A percentile compares a stretch with the other conserved stretches of the same genome.
Evolutionary conservation across 768 basidiomycete species (phyloP).

Genomic region (Auricularia heimuer): DNA sequence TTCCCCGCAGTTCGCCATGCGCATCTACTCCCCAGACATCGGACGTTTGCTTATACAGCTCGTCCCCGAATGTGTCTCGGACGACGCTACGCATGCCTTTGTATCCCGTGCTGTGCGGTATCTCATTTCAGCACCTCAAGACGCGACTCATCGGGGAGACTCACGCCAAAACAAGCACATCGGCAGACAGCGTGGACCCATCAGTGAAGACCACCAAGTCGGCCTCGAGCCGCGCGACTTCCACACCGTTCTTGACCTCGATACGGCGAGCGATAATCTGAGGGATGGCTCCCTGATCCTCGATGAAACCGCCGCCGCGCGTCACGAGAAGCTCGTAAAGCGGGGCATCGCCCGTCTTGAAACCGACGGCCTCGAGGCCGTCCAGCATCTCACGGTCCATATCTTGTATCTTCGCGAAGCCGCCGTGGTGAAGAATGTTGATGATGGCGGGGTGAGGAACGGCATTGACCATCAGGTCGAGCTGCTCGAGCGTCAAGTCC

Average conservation of each 20-base stretch:
- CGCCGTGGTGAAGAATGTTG: neutral
- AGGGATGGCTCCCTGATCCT: slow-evolving; percentile 1
- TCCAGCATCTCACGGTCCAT: neutral
- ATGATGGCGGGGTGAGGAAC: neutral
- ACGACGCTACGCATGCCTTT: slow-evolving; percentile 21
- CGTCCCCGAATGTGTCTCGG: slow-evolving; percentile 26
- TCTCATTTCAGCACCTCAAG: slow-evolving; percentile 8
- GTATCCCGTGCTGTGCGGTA: slow-evolving; percentile 21
- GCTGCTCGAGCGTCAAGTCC: slow-evolving; percentile 1
- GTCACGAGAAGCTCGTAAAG: neutral
- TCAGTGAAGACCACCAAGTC: neutral
- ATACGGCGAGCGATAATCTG: neutral
- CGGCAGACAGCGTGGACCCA: neutral
- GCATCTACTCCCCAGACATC: slow-evolving; percentile 32
- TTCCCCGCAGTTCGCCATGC: slow-evolving; percentile 30
- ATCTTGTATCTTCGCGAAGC: neutral
- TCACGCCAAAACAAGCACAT: neutral
- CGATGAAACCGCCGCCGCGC: neutral
- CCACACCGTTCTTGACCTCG: neutral
- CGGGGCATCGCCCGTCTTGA: neutral
- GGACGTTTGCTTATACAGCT: slow-evolving; percentile 21
- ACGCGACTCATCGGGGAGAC: neutral
- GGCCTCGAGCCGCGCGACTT: neutral
- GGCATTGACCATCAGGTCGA: neutral
- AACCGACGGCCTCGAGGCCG: neutral